A percentile compares a stretch with the other conserved stretches of the same genome.
phyloP scores from a whole-genome alignment of 2,329 filamentous ascomycete genomes.

The Stagonosporopsis tanaceti region DNA sequence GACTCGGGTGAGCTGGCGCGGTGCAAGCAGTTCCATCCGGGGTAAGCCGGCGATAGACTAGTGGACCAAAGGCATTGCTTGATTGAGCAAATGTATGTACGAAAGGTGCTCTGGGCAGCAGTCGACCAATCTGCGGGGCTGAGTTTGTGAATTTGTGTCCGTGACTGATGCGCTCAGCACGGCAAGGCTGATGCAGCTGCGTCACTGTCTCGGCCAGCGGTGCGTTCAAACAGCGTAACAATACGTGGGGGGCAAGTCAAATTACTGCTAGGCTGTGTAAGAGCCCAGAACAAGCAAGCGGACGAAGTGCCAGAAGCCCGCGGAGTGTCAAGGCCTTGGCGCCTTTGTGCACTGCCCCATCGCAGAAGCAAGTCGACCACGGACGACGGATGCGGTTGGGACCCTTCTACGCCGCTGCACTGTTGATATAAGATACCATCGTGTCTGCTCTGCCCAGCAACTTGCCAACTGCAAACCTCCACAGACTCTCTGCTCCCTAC shows the following conservation, averaged over 20 bases:
- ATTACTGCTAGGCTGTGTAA: slow-evolving; percentile 17
- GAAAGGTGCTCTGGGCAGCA: slow-evolving; percentile 17
- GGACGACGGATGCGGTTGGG: slow-evolving; percentile 28
- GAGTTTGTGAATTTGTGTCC: slow-evolving; percentile 25
- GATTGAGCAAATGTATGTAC: not conserved
- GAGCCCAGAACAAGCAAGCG: slow-evolving; percentile 10
- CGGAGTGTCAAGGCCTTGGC: slow-evolving; percentile 27
- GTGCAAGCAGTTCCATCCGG: slow-evolving; percentile 16
- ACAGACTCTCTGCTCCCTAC: slow-evolving; percentile 8
- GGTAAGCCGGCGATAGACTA: slow-evolving; percentile 23
- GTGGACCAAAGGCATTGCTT: slow-evolving; percentile 7
- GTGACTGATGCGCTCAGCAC: slow-evolving; percentile 5
- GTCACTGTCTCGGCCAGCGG: slow-evolving; percentile 23
- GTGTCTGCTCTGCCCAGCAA: slow-evolving; percentile 22
- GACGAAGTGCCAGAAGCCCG: slow-evolving; percentile 9
- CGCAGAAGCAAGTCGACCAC: slow-evolving; percentile 15
- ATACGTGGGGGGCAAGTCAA: slow-evolving; percentile 6
- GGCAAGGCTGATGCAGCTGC: slow-evolving; percentile 14
- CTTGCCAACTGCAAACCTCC: slow-evolving; percentile 23
- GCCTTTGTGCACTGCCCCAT: slow-evolving; percentile 21
- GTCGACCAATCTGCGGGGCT: slow-evolving; percentile 32
- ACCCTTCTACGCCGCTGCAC: slow-evolving; percentile 18
- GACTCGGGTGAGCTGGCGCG: slow-evolving; percentile 9
- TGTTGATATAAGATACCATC: slow-evolving; percentile 32
- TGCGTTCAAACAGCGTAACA: slow-evolving; percentile 15